A percentile compares a stretch with the other conserved stretches of the same genome.
These are phyloP conservation scores for Calonectria naviculata DNA, from an alignment of 2,329 filamentous ascomycete species.

Conservation along the genomic window DNA sequence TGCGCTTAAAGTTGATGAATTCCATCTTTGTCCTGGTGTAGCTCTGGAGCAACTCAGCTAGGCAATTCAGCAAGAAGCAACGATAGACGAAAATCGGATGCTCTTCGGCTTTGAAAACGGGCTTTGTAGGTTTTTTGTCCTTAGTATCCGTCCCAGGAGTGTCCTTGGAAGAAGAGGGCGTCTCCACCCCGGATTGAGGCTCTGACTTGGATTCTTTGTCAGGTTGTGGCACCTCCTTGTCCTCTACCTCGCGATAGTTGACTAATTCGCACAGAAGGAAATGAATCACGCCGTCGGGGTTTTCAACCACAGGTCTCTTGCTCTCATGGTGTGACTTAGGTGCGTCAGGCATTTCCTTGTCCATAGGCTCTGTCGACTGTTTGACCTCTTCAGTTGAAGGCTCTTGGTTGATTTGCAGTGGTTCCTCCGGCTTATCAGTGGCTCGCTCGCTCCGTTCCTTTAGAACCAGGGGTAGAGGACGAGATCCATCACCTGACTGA, in stretches of 20 bases:
- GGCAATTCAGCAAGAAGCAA: conserved; percentile 92
- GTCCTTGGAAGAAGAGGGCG: conserved; percentile 46
- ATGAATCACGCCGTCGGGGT: conserved; percentile 94
- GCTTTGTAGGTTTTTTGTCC: conserved; percentile 75
- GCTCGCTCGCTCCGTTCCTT: conserved; percentile 49
- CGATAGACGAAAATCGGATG: conserved; percentile 97
- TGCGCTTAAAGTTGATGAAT: conserved; percentile 99
- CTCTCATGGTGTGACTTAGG: conserved; percentile 73
- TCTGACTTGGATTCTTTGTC: conserved; percentile 55
- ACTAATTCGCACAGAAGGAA: conserved; percentile 93
- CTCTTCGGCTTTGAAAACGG: conserved; percentile 87
- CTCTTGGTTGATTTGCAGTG: conserved; percentile 25
- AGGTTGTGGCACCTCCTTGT: conserved; percentile 71
- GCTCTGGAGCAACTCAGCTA: conserved; percentile 89
- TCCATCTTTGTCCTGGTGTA: conserved; percentile 97
- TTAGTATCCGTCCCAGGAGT: conserved; percentile 52
- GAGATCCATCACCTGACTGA: conserved; percentile 46
- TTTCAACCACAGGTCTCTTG: conserved; percentile 88
- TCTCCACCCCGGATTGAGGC: conserved; percentile 43
- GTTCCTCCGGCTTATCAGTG: conserved; percentile 23
- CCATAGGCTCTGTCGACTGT: conserved; percentile 67
- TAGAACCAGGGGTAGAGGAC: conserved; percentile 51
- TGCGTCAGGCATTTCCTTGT: conserved; percentile 72
- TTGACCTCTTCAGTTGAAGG: conserved; percentile 60
- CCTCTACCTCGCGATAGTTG: conserved; percentile 92